Percentiles rank a stretch among this genome's conserved stretches.
Evolutionary conservation across 2,329 filamentous ascomycete genomes (phyloP).

Genomic region (Colletotrichum viniferum): DNA sequence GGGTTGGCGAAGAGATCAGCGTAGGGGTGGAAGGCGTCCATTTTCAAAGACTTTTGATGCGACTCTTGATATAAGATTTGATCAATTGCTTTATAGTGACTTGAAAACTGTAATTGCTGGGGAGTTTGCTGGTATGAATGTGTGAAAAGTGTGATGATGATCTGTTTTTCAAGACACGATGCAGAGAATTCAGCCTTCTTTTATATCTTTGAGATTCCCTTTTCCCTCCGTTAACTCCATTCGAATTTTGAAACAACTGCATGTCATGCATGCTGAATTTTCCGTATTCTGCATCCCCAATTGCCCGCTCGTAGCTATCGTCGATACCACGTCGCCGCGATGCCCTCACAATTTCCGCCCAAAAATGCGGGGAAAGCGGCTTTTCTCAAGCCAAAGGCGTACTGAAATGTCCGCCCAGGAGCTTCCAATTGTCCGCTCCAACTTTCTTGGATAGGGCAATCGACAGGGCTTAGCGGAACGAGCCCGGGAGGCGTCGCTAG

Average conservation of each 20-base stretch:
- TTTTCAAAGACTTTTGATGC: background rate
- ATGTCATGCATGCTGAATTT: background rate
- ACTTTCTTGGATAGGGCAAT: background rate
- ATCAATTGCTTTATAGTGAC: background rate
- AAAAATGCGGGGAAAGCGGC: background rate
- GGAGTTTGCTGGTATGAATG: background rate
- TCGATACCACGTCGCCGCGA: background rate
- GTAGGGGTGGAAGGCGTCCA: constrained; percentile 7
- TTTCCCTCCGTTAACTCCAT: background rate
- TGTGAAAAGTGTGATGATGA: background rate
- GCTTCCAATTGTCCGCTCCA: background rate
- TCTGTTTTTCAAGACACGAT: background rate
- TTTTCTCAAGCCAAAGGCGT: background rate
- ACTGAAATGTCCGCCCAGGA: background rate
- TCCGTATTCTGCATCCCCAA: background rate
- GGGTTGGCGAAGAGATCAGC: background rate
- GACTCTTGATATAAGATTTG: background rate
- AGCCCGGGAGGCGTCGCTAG: background rate
- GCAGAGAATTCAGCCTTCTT: background rate
- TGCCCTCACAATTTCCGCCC: background rate
- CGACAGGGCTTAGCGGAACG: background rate
- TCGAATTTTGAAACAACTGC: background rate
- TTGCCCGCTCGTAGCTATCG: background rate
- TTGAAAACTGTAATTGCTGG: background rate
- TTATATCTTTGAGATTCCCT: background rate